Evolutionary conservation across 805 yeast species (phyloP).

Genomic region (Saccharomycodes ludwigii): DNA sequence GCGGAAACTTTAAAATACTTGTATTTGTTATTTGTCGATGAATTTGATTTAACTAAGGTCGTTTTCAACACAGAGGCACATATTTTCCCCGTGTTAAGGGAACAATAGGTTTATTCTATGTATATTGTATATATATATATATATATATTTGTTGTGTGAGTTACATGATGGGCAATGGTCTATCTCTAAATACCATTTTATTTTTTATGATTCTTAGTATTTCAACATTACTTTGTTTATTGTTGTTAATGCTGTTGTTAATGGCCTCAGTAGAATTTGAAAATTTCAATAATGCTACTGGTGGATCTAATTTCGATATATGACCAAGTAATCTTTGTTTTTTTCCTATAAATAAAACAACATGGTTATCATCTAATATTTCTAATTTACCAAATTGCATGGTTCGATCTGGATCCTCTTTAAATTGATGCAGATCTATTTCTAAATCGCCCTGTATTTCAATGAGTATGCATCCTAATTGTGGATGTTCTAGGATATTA

Average conservation of each 20-base stretch:
- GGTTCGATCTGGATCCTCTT: constrained; percentile 23
- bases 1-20: constrained; percentile 87
- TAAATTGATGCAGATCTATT: constrained; percentile 29
- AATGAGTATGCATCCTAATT: constrained; percentile 44
- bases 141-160: too few species aligned
- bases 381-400: constrained; percentile 35
- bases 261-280: constrained; percentile 10
- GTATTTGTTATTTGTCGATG: constrained; percentile 64
- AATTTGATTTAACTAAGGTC: constrained; percentile 51
- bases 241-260: constrained; percentile 10
- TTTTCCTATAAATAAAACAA: constrained; percentile 50
- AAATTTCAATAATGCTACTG: constrained; percentile 49
- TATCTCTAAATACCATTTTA: constrained; percentile 48
- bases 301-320: constrained; percentile 46
- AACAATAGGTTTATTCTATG: background rate
- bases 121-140: background rate
- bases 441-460: constrained; percentile 70
- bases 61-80: constrained; percentile 93
- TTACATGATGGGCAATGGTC: constrained; percentile 74
- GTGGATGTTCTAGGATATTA: constrained; percentile 19
- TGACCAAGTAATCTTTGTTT: constrained; percentile 60
- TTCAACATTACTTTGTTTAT: constrained; percentile 30
- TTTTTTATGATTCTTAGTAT: constrained; percentile 47
- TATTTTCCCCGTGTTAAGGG: constrained; percentile 65
- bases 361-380: constrained; percentile 32